Conservation (phyloP, 176 grass and related monocot genomes). For the Aegilops tauschii region DNA sequence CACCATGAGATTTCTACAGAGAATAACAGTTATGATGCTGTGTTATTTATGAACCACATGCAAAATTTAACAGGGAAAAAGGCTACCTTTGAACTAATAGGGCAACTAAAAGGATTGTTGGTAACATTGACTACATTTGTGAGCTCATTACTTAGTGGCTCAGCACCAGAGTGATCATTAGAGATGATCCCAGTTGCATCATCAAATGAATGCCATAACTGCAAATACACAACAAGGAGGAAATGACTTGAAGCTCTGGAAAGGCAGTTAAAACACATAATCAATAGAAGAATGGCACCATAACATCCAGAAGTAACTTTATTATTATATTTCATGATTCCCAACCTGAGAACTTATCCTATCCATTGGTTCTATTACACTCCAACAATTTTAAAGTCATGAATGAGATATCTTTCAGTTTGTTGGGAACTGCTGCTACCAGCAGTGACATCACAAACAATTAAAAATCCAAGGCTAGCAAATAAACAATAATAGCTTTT, state of each 20-base stretch:
- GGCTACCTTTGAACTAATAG: conserved; percentile 42
- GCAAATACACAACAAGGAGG: conserved; percentile 22
- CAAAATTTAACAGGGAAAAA: background rate
- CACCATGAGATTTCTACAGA: conserved; percentile 42
- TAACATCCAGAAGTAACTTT: background rate
- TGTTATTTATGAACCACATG: conserved; percentile 4
- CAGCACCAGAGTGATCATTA: conserved; percentile 5
- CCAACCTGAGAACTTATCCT: conserved; percentile 39
- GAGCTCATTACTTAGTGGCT: conserved; percentile 25
- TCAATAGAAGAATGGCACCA: background rate
- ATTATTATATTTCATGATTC: conserved; percentile 14
- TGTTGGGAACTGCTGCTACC: conserved; percentile 13
- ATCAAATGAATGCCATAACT: conserved; percentile 79
- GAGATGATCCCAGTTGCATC: conserved; percentile 30
- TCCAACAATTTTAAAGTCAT: conserved; percentile 20
- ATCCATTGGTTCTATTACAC: conserved; percentile 21
- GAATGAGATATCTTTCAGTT: conserved; percentile 24
- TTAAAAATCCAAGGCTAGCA: conserved; percentile 41
- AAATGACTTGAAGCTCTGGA: background rate
- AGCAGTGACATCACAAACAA: conserved; percentile 31
- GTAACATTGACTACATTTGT: conserved; percentile 19
- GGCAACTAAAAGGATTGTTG: conserved; percentile 43
- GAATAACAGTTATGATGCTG: background rate
- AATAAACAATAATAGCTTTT: background rate
- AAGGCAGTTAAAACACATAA: conserved; percentile 16